Evolutionary conservation across 805 yeast species (phyloP).

Genomic region (Wickerhamiella shivajii): DNA sequence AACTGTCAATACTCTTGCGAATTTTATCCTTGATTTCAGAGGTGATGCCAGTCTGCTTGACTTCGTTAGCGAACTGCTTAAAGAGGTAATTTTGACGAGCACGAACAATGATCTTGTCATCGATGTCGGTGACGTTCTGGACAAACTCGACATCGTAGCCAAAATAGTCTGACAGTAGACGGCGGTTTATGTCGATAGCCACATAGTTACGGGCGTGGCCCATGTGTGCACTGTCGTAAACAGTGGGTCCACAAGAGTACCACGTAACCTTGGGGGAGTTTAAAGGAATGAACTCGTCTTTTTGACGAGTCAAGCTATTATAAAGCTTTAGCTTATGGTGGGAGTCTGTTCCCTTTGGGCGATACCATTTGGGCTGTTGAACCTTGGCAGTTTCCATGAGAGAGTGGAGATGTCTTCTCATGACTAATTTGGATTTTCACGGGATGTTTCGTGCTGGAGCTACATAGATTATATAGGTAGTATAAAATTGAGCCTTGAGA

Average conservation of each 20-base stretch:
- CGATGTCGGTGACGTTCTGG: slow-evolving; percentile 97
- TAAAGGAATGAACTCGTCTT: slow-evolving; percentile 64
- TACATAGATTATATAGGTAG: too few relatives aligned
- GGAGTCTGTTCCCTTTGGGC: slow-evolving; percentile 23
- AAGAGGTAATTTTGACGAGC: slow-evolving; percentile 83
- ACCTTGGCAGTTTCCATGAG: slow-evolving; percentile 14
- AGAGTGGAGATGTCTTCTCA: too few relatives aligned
- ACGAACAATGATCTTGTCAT: slow-evolving; percentile 88
- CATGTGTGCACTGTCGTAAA: slow-evolving; percentile 91
- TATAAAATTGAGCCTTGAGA: too few relatives aligned
- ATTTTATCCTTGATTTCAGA: slow-evolving; percentile 23
- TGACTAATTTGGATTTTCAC: too few relatives aligned
- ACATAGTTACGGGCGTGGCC: slow-evolving; percentile 98
- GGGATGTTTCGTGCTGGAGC: too few relatives aligned
- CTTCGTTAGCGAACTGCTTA: slow-evolving; percentile 35
- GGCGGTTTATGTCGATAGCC: slow-evolving; percentile 80
- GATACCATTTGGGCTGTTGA: slow-evolving; percentile 40
- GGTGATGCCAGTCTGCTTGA: slow-evolving; percentile 25
- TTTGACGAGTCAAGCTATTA: slow-evolving; percentile 72
- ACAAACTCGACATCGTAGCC: slow-evolving; percentile 79
- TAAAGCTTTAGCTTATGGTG: slow-evolving; percentile 45
- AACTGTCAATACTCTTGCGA: slow-evolving; percentile 26
- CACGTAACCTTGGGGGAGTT: slow-evolving; percentile 54
- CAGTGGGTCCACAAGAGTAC: slow-evolving; percentile 99
- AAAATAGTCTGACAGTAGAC: slow-evolving; percentile 79